phyloP scores from a whole-genome alignment of 805 yeast species.

The Kluyveromyces siamensis region DNA sequence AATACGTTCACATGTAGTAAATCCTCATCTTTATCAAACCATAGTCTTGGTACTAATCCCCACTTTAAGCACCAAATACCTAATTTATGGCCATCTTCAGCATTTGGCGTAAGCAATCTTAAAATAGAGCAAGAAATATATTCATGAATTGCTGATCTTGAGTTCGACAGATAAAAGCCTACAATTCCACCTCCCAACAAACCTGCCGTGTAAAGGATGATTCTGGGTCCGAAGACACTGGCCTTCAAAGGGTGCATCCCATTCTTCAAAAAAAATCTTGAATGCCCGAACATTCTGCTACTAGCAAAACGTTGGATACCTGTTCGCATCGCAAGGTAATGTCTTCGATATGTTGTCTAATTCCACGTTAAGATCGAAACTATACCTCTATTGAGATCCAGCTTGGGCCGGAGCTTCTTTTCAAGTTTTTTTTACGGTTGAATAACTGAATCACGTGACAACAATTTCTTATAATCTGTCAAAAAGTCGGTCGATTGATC shows the following conservation, averaged over 20 bases:
- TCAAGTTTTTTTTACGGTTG: too few species aligned
- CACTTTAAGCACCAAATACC: constrained; percentile 64
- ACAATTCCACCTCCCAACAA: constrained; percentile 32
- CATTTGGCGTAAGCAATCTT: constrained; percentile 55
- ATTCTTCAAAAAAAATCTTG: constrained; percentile 4
- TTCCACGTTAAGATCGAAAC: background rate
- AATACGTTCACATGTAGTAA: constrained; percentile 53
- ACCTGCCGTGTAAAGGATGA: constrained; percentile 18
- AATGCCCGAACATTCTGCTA: background rate
- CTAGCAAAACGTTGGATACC: background rate
- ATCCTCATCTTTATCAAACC: constrained; percentile 43
- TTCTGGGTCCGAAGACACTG: constrained; percentile 10
- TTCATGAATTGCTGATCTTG: constrained; percentile 77
- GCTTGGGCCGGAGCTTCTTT: too few species aligned
- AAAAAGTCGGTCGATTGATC: too few species aligned
- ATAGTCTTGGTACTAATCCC: constrained; percentile 58
- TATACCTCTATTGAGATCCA: background rate
- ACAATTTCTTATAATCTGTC: too few species aligned
- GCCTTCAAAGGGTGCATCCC: constrained; percentile 9
- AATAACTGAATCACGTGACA: too few species aligned
- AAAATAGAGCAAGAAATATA: constrained; percentile 71
- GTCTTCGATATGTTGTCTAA: background rate
- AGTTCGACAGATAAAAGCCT: constrained; percentile 52
- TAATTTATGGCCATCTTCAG: constrained; percentile 76
- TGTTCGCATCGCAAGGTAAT: background rate